These are phyloP conservation scores for Dictyostelium firmibasis DNA, from an alignment of 78 protist species.

Conservation along the genomic window DNA sequence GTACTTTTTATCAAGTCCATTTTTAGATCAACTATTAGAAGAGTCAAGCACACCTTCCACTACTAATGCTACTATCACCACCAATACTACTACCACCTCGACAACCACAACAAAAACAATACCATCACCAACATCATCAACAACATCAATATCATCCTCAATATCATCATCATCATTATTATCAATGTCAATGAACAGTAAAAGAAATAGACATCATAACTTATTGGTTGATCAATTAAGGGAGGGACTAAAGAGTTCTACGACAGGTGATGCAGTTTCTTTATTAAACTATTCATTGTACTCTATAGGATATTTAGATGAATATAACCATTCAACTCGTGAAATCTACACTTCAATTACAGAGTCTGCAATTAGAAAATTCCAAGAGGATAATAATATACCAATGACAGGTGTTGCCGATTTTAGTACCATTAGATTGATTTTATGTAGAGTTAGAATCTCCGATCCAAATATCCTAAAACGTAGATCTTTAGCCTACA, in stretches of 20 bases:
- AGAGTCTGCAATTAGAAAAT: conserved; percentile 32
- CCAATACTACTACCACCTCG: not conserved
- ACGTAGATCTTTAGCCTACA: not conserved
- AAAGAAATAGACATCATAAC: conserved; percentile 12
- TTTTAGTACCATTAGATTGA: not conserved
- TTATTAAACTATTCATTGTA: conserved; percentile 31
- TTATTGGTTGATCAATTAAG: conserved; percentile 28
- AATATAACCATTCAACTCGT: not conserved
- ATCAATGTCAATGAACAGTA: not conserved
- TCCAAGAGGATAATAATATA: conserved; percentile 7
- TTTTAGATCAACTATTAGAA: conserved; percentile 23
- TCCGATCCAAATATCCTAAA: not conserved
- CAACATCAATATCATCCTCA: not conserved
- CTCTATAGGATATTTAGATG: conserved; percentile 35
- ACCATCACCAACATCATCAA: conserved; percentile 16
- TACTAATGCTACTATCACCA: not conserved
- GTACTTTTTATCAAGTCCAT: conserved; percentile 19
- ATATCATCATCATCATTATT: not conserved
- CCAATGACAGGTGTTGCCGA: conserved; percentile 64
- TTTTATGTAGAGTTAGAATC: not conserved
- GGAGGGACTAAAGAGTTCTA: conserved; percentile 30
- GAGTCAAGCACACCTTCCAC: not conserved
- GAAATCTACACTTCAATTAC: conserved; percentile 25
- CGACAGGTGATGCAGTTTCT: conserved; percentile 18
- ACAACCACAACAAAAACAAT: not conserved